A percentile compares a stretch with the other conserved stretches of the same genome.
Evolutionary conservation across 805 yeast species (phyloP).

Genomic region (Cyberlindnera nakhonratchasimensis): DNA sequence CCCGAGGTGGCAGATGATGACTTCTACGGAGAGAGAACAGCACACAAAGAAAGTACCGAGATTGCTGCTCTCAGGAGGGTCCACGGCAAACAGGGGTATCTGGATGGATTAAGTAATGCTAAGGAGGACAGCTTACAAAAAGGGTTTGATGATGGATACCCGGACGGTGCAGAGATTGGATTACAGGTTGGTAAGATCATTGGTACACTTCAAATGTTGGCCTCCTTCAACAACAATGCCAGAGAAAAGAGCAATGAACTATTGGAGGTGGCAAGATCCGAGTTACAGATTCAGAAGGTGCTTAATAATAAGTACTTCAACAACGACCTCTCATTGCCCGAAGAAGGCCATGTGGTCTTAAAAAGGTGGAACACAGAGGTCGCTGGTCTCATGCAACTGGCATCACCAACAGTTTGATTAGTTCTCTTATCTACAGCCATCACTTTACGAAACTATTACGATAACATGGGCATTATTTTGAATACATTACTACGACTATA

Average conservation of each 20-base stretch:
- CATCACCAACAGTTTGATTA: not conserved
- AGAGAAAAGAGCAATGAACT: conserved; percentile 23
- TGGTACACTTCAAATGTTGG: conserved; percentile 44
- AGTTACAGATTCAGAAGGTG: conserved; percentile 56
- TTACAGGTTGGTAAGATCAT: conserved; percentile 59
- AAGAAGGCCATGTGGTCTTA: conserved; percentile 33
- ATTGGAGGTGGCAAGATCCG: conserved; percentile 42
- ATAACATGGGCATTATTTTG: not conserved
- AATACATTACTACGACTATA: no score
- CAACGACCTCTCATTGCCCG: conserved; percentile 36
- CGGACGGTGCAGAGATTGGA: conserved; percentile 71
- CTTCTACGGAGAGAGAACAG: conserved; percentile 33
- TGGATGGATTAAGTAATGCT: conserved; percentile 71
- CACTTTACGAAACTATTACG: conserved; percentile 2
- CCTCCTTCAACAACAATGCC: conserved; percentile 15
- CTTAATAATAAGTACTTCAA: conserved; percentile 50
- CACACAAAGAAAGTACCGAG: conserved; percentile 22
- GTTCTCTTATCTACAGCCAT: no score
- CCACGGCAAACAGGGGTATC: conserved; percentile 77
- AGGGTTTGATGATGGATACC: conserved; percentile 82
- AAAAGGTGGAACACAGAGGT: conserved; percentile 40
- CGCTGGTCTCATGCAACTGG: conserved; percentile 6
- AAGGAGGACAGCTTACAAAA: conserved; percentile 68
- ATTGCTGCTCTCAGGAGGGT: conserved; percentile 46
- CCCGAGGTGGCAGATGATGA: conserved; percentile 28